Conservation (phyloP, 306 rosid genomes). For the Prunus davidiana region DNA sequence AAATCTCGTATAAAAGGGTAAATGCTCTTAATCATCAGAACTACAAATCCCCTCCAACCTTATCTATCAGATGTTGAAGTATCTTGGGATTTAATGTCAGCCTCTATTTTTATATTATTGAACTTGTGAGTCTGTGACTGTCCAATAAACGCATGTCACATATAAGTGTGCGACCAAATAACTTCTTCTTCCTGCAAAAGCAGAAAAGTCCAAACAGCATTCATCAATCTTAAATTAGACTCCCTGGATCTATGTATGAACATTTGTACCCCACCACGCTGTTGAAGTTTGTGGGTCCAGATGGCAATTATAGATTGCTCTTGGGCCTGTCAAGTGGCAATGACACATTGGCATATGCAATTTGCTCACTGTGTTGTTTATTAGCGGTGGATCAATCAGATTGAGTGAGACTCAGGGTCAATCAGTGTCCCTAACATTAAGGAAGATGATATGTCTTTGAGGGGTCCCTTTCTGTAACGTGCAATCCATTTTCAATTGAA, state of each 20-base stretch:
- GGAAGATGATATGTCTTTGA: slow-evolving; percentile 1
- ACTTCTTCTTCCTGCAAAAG: not conserved
- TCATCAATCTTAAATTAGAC: not conserved
- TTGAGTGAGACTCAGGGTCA: not conserved
- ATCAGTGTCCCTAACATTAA: not conserved
- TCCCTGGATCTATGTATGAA: not conserved
- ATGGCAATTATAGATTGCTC: not conserved
- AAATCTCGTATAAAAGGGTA: accelerated
- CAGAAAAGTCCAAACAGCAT: not conserved
- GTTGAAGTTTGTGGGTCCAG: not conserved
- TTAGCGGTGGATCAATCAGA: no score
- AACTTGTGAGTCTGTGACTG: no score
- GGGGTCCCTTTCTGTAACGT: not conserved
- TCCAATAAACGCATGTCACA: no score
- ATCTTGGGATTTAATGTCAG: no score
- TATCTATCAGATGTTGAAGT: no score
- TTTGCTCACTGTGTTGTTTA: not conserved
- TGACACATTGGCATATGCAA: not conserved
- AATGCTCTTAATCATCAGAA: no score
- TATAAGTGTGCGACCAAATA: not conserved
- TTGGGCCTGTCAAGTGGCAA: not conserved
- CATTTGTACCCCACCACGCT: not conserved
- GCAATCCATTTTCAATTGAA: not conserved
- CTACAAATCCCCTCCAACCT: accelerated
- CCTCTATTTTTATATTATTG: no score